Percentiles rank a stretch among this genome's conserved stretches.
Conservation (phyloP, 257 asterid genomes). For the Jacaranda copaia region DNA sequence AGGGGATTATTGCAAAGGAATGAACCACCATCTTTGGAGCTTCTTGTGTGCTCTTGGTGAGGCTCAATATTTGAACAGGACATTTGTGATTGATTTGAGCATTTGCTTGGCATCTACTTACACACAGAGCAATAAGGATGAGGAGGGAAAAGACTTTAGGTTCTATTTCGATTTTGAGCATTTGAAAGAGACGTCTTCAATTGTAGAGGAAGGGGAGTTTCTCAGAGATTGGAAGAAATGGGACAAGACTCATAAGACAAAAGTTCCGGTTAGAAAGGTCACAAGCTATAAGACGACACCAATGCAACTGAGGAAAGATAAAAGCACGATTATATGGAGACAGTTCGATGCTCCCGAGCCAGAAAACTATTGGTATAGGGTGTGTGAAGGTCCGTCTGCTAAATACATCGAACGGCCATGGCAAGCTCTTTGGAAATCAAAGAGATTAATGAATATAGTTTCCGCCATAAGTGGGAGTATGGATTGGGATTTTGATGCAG, state of each 20-base stretch:
- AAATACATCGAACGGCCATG: slow-evolving; percentile 87
- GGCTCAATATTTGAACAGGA: slow-evolving; percentile 75
- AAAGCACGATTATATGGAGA: slow-evolving; percentile 78
- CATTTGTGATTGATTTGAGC: slow-evolving; percentile 79
- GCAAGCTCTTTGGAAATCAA: slow-evolving; percentile 89
- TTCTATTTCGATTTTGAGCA: slow-evolving; percentile 96
- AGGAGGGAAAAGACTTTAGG: slow-evolving; percentile 90
- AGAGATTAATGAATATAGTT: slow-evolving; percentile 89
- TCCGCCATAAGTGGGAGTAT: slow-evolving; percentile 91
- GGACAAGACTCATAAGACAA: slow-evolving; percentile 71
- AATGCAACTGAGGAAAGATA: slow-evolving; percentile 72
- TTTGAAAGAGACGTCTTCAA: slow-evolving; percentile 73
- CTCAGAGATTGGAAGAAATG: slow-evolving; percentile 81
- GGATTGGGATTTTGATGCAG: slow-evolving; percentile 99
- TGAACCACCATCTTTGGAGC: slow-evolving; percentile 83
- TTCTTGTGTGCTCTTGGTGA: slow-evolving; percentile 86
- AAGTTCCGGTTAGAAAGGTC: slow-evolving; percentile 69
- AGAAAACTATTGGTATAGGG: slow-evolving; percentile 93
- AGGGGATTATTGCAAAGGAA: slow-evolving; percentile 81
- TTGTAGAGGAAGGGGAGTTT: slow-evolving; percentile 85
- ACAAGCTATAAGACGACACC: slow-evolving; percentile 74
- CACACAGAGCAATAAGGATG: slow-evolving; percentile 71
- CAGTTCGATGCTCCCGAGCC: slow-evolving; percentile 85
- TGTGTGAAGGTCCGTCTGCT: slow-evolving; percentile 89
- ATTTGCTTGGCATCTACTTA: slow-evolving; percentile 77